Conservation (phyloP, 495 filamentous ascomycete species). For the Penicillium roqueforti region DNA sequence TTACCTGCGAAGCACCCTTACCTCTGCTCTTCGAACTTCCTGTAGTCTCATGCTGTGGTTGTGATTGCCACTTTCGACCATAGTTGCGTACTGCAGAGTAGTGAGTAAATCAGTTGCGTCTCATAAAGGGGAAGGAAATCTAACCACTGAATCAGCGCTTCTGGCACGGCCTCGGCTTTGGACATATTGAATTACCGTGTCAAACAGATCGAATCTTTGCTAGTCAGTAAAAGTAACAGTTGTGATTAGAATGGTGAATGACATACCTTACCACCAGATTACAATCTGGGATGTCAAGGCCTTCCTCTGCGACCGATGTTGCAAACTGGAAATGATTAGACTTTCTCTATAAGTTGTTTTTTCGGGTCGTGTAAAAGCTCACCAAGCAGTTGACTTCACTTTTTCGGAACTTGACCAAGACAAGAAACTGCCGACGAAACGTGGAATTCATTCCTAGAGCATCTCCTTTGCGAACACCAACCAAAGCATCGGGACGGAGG, state of each 20-base stretch:
- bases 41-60: slow-evolving; percentile 51
- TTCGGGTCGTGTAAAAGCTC: slow-evolving; percentile 4
- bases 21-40: slow-evolving; percentile 55
- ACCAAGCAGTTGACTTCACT: slow-evolving; percentile 80
- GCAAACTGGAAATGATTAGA: slow-evolving; percentile 51
- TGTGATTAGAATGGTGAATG: not conserved
- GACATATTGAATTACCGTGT: slow-evolving; percentile 90
- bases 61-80: slow-evolving; percentile 67
- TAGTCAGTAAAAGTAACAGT: not conserved
- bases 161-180: slow-evolving; percentile 92
- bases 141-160: slow-evolving; percentile 58
- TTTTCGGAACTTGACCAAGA: slow-evolving; percentile 70
- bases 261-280: slow-evolving; percentile 70
- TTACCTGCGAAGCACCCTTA: slow-evolving; percentile 2
- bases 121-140: not conserved
- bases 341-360: not conserved
- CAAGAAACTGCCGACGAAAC: slow-evolving; percentile 70
- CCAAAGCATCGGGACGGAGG: slow-evolving; percentile 62
- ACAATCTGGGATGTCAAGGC: slow-evolving; percentile 93
- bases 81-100: slow-evolving; percentile 62
- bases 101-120: not conserved
- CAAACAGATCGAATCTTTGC: slow-evolving; percentile 78
- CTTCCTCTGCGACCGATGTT: slow-evolving; percentile 91
- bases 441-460: slow-evolving; percentile 56
- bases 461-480: slow-evolving; percentile 52